Evolutionary conservation across 2,329 filamentous ascomycete genomes (phyloP), one percentile per base, ranked within the genome.

Genomic region (Grosmannia clavigera): DNA sequence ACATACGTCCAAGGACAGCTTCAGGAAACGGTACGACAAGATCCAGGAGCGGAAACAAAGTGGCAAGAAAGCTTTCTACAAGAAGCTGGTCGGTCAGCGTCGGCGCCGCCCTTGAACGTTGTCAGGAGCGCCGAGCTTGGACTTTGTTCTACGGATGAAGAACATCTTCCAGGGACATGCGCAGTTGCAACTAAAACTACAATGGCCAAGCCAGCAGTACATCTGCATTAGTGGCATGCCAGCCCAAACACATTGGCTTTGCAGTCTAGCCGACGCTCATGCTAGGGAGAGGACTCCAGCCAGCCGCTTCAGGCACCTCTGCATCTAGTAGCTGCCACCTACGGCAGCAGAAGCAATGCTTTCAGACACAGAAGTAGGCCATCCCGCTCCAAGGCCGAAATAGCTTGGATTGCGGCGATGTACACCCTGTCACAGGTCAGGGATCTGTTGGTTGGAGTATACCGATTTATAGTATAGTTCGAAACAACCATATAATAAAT

Each of bases 31-130:
- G 73, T 97, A 96, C 73, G 80, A 82, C 60, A 86, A 92, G 61
- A 90, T 97, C 57, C 91, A 96, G 70, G 79, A 79, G 57, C 80
- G 81, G 63, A 97, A 95, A 74, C 83, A 81, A 29, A 95, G 89
- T 67, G 94, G 94, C 58, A 95, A 90, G 76, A 96, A 92, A 74
- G 85, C 82, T 0, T 87, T 89, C 68, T 97, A 96, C 78, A 92
- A 92, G 70, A 86, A 85, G 60, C 72, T 96, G 65, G 83, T 88
- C 69, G 70, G 74, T n/a, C 64, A 65, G 12, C 65, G 70, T 5
- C 65, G 67, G 51, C 66, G 67, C 27, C 61, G 66, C 46, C 64
- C 56, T 40, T 65, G 62, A 64, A 14, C 3, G 22, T 3, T 19
- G 3, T 19, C 12, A 52, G 27, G 14, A 33, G 5, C 14, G 50